Evolutionary conservation across 441 rosid genomes (phyloP).

Genomic region (Corymbia citriodora): DNA sequence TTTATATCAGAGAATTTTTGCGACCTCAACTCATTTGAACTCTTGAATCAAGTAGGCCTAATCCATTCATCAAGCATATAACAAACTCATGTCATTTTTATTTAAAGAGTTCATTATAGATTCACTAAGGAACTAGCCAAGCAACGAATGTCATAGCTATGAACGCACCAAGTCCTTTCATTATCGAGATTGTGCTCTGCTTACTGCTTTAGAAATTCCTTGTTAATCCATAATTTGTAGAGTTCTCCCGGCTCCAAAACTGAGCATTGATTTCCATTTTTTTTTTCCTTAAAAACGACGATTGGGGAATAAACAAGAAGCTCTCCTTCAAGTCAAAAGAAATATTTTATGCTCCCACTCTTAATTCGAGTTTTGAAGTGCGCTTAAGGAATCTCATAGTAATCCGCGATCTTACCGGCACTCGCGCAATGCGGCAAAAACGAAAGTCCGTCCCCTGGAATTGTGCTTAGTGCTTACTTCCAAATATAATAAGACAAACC

Average conservation of each 20-base stretch:
- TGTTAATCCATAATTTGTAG: not conserved
- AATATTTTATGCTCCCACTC: not conserved
- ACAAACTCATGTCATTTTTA: accelerated
- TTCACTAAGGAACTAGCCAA: not conserved
- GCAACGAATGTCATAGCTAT: too few relatives aligned
- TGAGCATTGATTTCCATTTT: not conserved
- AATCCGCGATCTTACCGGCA: not conserved
- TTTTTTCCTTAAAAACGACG: not conserved
- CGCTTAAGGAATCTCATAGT: not conserved
- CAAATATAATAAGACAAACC: not conserved
- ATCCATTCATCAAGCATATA: not conserved
- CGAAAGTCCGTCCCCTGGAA: not conserved
- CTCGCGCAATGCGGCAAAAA: not conserved
- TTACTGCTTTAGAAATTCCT: not conserved
- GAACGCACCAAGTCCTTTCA: not conserved
- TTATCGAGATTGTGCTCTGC: not conserved
- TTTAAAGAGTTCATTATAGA: not conserved
- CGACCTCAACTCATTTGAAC: not conserved
- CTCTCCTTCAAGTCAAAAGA: not conserved
- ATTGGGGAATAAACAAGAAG: not conserved
- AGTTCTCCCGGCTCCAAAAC: not conserved
- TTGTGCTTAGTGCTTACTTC: not conserved
- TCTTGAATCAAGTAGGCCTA: accelerated
- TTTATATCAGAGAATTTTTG: accelerated
- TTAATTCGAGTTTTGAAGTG: not conserved